phyloP scores from a whole-genome alignment of 2,329 filamentous ascomycete genomes.

The Aspergillus ochraceoroseus region DNA sequence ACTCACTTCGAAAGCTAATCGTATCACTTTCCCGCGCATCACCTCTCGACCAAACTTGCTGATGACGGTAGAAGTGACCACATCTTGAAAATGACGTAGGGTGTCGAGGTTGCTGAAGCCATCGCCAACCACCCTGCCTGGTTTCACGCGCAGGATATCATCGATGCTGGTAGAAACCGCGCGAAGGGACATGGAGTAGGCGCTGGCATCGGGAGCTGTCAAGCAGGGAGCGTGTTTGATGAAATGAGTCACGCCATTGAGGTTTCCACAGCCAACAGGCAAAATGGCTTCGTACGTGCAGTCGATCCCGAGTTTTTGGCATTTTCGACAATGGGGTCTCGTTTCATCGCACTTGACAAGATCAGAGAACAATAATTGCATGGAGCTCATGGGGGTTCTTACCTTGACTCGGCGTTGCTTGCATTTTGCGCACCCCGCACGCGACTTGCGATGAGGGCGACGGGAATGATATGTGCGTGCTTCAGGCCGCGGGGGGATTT shows the following conservation, averaged over 20 bases:
- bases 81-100: constrained; percentile 29
- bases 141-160: constrained; percentile 21
- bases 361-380: too few relatives aligned
- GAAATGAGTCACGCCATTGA: constrained; percentile 15
- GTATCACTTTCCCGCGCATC: constrained; percentile 26
- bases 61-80: constrained; percentile 16
- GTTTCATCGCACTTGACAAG: constrained; percentile 33
- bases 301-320: constrained; percentile 28
- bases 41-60: constrained; percentile 15
- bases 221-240: constrained; percentile 15
- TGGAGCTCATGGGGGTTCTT: too few relatives aligned
- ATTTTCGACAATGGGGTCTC: constrained; percentile 32
- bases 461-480: constrained; percentile 28
- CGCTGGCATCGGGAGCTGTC: constrained; percentile 17
- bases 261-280: neutral
- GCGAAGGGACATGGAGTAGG: constrained; percentile 22
- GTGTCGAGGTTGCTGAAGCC: constrained; percentile 18
- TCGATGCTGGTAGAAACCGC: constrained; percentile 23
- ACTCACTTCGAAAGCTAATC: constrained; percentile 32
- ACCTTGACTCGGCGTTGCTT: constrained; percentile 38
- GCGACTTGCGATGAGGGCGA: constrained; percentile 34
- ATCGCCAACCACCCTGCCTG: neutral
- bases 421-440: constrained; percentile 32
- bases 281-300: constrained; percentile 27
- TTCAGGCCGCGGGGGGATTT: constrained; percentile 16